Base-by-base conservation (phyloP, 2,329 filamentous ascomycete genomes). In the Cladophialophora immunda region DNA sequence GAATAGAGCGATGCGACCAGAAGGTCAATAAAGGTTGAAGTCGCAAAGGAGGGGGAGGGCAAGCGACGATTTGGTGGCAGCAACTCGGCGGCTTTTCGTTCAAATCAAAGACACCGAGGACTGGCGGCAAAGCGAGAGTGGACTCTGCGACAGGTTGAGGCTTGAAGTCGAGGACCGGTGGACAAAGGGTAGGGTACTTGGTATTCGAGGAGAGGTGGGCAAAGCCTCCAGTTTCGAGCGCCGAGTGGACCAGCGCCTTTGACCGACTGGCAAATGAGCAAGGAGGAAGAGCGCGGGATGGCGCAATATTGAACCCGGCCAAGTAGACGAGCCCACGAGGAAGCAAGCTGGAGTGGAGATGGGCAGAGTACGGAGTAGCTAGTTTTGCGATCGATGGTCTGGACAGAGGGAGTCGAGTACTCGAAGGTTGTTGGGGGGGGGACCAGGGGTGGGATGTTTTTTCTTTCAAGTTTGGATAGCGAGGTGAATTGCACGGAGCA, bases 241-340 rank as follows among this genome's bases (percentile, higher is more conserved):
- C 45, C 19, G 45, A 50, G 45, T 50, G 45, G 45, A 25, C 45
- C 45, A 3, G 45, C 25, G 27, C 5, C 29, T 30, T 19, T 29
- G 45, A 22, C 36, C 52, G 36, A 50, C 57, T 38, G 52, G 63
- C 63, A 61, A 61, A 57, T 34, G 38, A 61, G 27, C 25, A 50
- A 52, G 47, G 50, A 61, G n/a, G 45, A 62, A 50, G 61, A 38
- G 41, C 50, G 64, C 66, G 64, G 58, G 60, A 68, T 70, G 63
- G 68, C 68, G 68, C 66, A 70, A 55, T 55, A 68, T 68, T 41
- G 29, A 52, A 38, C 65, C 34, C 17, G 56, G 58, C 52, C 45
- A 45, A 38, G 55, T 56, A 59, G 54, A 62, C 52, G 54, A 58
- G 62, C 57, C 38, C 45, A 50, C 45, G 60, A 60, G 36, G 53